These are phyloP conservation scores for Scortechinia acanthostroma DNA, from an alignment of 2,329 filamentous ascomycete genomes.

Conservation along the genomic window DNA sequence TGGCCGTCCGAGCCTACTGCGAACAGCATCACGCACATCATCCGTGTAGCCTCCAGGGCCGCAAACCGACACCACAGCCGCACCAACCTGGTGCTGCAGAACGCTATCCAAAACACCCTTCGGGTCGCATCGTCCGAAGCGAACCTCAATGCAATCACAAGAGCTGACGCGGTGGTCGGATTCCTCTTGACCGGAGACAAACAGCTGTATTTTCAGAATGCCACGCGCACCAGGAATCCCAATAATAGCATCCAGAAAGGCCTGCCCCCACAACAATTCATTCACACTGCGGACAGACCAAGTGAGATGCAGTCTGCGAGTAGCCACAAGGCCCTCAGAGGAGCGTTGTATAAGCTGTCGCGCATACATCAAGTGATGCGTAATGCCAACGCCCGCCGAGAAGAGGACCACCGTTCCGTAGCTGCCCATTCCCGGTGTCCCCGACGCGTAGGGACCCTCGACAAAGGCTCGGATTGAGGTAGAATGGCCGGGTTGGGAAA, in stretches of 20 bases:
- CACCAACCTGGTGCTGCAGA: conserved; percentile 43
- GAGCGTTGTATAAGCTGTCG: conserved; percentile 46
- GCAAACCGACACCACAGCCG: conserved; percentile 54
- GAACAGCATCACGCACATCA: conserved; percentile 44
- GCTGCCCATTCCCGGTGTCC: conserved; percentile 40
- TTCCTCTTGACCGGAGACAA: conserved; percentile 46
- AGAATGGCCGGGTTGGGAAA: conserved; percentile 32
- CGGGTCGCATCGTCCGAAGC: conserved; percentile 47
- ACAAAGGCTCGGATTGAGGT: conserved; percentile 46
- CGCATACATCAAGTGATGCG: conserved; percentile 55
- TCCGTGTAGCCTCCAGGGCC: conserved; percentile 57
- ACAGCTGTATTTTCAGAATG: conserved; percentile 50
- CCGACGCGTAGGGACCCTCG: conserved; percentile 57
- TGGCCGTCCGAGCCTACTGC: conserved; percentile 35
- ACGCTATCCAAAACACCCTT: conserved; percentile 47
- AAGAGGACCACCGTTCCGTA: conserved; percentile 63
- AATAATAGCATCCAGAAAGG: conserved; percentile 61
- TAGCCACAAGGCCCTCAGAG: conserved; percentile 41
- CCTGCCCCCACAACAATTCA: conserved; percentile 44
- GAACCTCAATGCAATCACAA: conserved; percentile 51
- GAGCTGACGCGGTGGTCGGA: conserved; percentile 45
- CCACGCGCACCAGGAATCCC: conserved; percentile 48
- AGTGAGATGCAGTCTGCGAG: conserved; percentile 50
- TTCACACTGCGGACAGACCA: conserved; percentile 57
- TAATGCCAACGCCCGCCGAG: conserved; percentile 60